These are phyloP conservation scores for Skeletonema menzelii DNA, from an alignment of 108 stramenopile species.

Conservation along the genomic window DNA sequence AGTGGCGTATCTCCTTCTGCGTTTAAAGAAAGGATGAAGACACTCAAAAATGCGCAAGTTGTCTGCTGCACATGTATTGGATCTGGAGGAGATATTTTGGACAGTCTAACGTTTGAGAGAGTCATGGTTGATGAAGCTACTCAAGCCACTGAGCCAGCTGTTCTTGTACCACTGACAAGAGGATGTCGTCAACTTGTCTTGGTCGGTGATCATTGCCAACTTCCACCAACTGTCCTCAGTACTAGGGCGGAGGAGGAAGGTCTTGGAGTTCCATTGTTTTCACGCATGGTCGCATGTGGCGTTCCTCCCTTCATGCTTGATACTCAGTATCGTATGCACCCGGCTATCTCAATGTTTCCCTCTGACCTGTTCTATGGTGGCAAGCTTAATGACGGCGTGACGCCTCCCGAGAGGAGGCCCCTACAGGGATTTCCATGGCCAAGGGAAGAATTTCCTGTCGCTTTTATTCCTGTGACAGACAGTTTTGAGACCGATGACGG, in stretches of 20 bases:
- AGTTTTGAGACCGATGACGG: conserved; percentile 89
- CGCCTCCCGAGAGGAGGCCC: conserved; percentile 85
- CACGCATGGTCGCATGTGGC: conserved; percentile 89
- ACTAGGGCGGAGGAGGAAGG: conserved; percentile 88
- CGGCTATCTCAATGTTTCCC: conserved; percentile 91
- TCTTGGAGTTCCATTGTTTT: conserved; percentile 86
- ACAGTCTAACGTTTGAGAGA: conserved; percentile 83
- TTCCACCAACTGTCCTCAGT: conserved; percentile 90
- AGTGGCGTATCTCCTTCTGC: conserved; percentile 48
- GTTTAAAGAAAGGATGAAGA: conserved; percentile 84
- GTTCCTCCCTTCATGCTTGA: conserved; percentile 91
- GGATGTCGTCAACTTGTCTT: conserved; percentile 93
- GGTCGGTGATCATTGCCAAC: conserved; percentile 97
- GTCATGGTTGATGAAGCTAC: conserved; percentile 95
- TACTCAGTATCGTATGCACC: conserved; percentile 96
- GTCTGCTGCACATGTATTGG: conserved; percentile 96
- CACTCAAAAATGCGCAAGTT: conserved; percentile 87
- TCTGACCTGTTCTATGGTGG: conserved; percentile 90
- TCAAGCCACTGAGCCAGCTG: conserved; percentile 91
- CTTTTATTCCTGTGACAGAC: conserved; percentile 79
- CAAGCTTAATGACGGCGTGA: conserved; percentile 82
- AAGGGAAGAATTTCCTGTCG: conserved; percentile 87
- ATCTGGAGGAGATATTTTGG: conserved; percentile 87
- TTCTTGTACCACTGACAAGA: conserved; percentile 88
- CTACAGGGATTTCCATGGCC: conserved; percentile 92